Percentiles rank a stretch among this genome's conserved stretches.
Evolutionary conservation across 2,329 filamentous ascomycete species (phyloP).

Genomic region (Fonsecaea pugnacius): DNA sequence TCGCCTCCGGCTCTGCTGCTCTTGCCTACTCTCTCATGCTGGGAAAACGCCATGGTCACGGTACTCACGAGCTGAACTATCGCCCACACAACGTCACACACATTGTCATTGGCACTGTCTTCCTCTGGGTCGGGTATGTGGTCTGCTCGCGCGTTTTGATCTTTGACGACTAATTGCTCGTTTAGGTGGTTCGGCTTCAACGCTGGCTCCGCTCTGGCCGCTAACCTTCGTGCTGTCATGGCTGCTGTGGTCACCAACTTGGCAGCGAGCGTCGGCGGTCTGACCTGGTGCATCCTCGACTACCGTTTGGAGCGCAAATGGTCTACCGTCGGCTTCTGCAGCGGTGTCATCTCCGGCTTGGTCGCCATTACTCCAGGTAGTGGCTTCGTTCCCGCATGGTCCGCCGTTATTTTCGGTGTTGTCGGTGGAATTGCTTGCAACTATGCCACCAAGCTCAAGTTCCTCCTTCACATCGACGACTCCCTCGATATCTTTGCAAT

Average conservation of each 20-base stretch:
- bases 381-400: conserved; percentile 77
- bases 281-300: conserved; percentile 87
- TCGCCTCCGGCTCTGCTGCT: conserved; percentile 68
- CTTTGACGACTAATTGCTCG: conserved; percentile 51
- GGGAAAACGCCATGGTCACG: conserved; percentile 72
- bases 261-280: conserved; percentile 79
- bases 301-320: conserved; percentile 88
- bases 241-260: conserved; percentile 85
- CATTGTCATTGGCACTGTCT: conserved; percentile 88
- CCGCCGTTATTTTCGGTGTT: conserved; percentile 57
- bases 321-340: conserved; percentile 93
- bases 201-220: conserved; percentile 77
- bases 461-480: conserved; percentile 60
- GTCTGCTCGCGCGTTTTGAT: not conserved
- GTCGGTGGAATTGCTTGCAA: conserved; percentile 56
- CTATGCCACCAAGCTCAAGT: conserved; percentile 55
- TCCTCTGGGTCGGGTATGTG: conserved; percentile 79
- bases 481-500: conserved; percentile 65
- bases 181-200: conserved; percentile 88
- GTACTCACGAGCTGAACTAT: conserved; percentile 78
- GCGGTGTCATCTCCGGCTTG: conserved; percentile 82
- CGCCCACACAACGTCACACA: conserved; percentile 91
- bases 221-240: conserved; percentile 84
- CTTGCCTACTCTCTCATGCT: conserved; percentile 91
- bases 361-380: conserved; percentile 89